Percentiles rank a stretch among this genome's conserved stretches.
Evolutionary conservation across 306 rosid genomes (phyloP).

Genomic region (Mucuna pruriens): DNA sequence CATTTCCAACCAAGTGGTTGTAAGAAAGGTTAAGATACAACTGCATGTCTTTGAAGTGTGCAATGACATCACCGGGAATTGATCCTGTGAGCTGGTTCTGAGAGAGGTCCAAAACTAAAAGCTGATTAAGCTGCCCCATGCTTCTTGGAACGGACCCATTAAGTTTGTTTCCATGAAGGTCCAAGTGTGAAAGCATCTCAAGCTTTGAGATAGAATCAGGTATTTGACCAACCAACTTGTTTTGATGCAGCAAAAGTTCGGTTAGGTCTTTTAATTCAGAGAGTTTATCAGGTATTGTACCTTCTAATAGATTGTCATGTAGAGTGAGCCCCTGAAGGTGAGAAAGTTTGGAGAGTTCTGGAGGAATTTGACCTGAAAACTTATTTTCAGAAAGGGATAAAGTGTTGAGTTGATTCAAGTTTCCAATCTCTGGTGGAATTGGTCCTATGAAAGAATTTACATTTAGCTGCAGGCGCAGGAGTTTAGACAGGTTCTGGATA

Average conservation of each 20-base stretch:
- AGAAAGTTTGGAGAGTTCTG: constrained; percentile 67
- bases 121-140: constrained; percentile 53
- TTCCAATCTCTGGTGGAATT: constrained; percentile 73
- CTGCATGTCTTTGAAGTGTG: constrained; percentile 62
- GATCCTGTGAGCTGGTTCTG: constrained; percentile 66
- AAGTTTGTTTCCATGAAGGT: constrained; percentile 73
- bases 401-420: constrained; percentile 57
- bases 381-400: constrained; percentile 61
- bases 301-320: constrained; percentile 60
- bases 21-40: constrained; percentile 70
- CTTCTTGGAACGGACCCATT: constrained; percentile 72
- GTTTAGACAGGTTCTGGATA: constrained; percentile 62
- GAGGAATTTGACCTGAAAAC: constrained; percentile 73
- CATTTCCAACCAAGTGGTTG: constrained; percentile 69
- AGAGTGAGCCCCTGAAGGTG: constrained; percentile 72
- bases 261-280: constrained; percentile 57
- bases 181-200: constrained; percentile 63
- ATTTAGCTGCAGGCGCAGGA: constrained; percentile 38
- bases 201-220: constrained; percentile 73
- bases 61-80: constrained; percentile 59
- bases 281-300: constrained; percentile 67
- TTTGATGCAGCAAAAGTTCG: constrained; percentile 49
- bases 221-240: constrained; percentile 76
- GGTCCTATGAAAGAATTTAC: constrained; percentile 69
- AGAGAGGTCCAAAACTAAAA: constrained; percentile 71